Base-by-base conservation (phyloP, 2,329 filamentous ascomycete genomes). In the Colletotrichum sp. region DNA sequence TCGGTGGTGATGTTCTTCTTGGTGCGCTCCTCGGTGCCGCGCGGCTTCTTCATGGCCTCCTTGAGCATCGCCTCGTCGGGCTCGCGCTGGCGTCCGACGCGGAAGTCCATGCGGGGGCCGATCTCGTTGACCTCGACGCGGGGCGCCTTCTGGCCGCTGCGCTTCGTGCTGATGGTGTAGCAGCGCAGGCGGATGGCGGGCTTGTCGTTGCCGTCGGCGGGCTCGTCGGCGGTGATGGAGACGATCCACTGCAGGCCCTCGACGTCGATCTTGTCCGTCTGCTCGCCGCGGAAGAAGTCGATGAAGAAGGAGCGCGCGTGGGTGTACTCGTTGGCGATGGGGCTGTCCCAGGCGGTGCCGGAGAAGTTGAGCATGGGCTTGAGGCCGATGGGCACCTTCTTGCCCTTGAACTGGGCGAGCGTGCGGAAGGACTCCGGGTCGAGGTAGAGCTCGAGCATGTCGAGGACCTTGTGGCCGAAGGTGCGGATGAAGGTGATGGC, bases 1-100 rank as follows among this genome's bases (percentile, higher is more conserved):
- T 99, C 96, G 73, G 94, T 98, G 71, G 93, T 92, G 80, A 99
- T 94, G 85, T 99, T 99, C 94, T 99, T 99, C 94, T 98, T 99
- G 77, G 94, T 93, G 86, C 90, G 89, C 87, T 95, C 93, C 87
- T 95, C 93, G 52, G 85, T 86, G 52, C 92, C 92, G 89, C 94
- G 96, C 67, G 95, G 91, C 88, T 94, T 95, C 91, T 93, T 95
- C 91, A 98, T 90, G 21, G 96, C 96, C 86, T 96, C 94, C 91
- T 98, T 99, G 90, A 94, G 91, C 86, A 95, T 91, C 15, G 90
- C 91, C 81, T 92, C 90, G 80, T 98, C 95, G 2, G 96, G 92
- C 85, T 97, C 93, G 82, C 92, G 92, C 79, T 93, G 88, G 80
- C 97, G 93, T 28, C 97, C 96, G 70, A 98, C 89, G 78, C 94